phyloP scores from a whole-genome alignment of 1,139 yeast genomes.

The Taphrina wiesneri region DNA sequence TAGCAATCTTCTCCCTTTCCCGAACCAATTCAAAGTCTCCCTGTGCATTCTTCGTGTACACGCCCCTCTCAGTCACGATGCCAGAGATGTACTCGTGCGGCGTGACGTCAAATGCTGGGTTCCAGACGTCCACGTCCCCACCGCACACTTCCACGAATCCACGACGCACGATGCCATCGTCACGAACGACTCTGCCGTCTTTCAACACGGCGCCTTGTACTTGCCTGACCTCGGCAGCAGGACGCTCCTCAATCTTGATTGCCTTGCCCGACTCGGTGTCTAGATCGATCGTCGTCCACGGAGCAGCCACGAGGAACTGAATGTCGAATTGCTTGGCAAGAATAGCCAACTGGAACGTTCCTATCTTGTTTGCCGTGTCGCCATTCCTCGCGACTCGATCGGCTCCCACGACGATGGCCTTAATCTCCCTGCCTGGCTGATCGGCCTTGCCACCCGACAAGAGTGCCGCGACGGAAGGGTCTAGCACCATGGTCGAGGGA shows the following conservation, averaged over 20 bases:
- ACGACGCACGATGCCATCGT: slow-evolving; percentile 41
- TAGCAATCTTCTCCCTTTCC: slow-evolving; percentile 3
- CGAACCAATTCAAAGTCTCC: slow-evolving; percentile 44
- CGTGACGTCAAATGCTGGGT: slow-evolving; percentile 94
- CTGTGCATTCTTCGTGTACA: slow-evolving; percentile 43
- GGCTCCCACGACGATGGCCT: slow-evolving; percentile 95
- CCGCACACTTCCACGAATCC: slow-evolving; percentile 78
- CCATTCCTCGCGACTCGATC: slow-evolving; percentile 91
- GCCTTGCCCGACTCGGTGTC: slow-evolving; percentile 65
- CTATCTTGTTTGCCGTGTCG: slow-evolving; percentile 94
- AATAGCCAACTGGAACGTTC: slow-evolving; percentile 87
- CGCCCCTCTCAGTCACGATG: slow-evolving; percentile 78
- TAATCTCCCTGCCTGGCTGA: slow-evolving; percentile 48
- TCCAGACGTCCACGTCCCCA: slow-evolving; percentile 81
- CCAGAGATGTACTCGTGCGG: slow-evolving; percentile 80
- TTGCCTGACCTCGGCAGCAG: slow-evolving; percentile 72
- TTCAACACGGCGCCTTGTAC: slow-evolving; percentile 61
- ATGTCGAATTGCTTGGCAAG: slow-evolving; percentile 59
- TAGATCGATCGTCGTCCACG: slow-evolving; percentile 82
- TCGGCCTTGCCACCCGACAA: slow-evolving; percentile 45
- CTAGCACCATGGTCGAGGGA: slow-evolving; percentile 86
- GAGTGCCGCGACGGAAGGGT: slow-evolving; percentile 85
- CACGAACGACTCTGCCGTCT: slow-evolving; percentile 42
- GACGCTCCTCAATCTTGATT: slow-evolving; percentile 85
- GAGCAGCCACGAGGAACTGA: slow-evolving; percentile 91